Percentiles rank a stretch among this genome's conserved stretches.
Conservation (phyloP, 2,329 filamentous ascomycete genomes). For the Fusarium sp. region DNA sequence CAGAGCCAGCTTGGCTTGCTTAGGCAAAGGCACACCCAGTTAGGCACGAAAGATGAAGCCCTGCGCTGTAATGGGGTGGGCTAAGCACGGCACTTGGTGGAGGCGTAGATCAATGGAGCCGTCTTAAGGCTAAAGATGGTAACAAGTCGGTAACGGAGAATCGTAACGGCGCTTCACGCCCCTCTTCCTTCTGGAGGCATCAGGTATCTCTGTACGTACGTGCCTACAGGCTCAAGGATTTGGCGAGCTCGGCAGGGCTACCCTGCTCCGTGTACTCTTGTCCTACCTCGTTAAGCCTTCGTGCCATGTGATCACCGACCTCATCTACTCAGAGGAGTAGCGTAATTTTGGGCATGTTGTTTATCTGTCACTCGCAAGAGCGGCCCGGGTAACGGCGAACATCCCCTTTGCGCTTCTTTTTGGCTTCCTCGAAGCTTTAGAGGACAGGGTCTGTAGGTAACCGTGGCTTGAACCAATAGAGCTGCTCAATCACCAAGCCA, state of each 20-base stretch:
- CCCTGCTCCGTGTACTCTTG: conserved; percentile 27
- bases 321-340: conserved; percentile 13
- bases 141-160: conserved; percentile 8
- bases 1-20: conserved; percentile 18
- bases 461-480: neutral
- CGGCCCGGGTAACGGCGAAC: conserved; percentile 20
- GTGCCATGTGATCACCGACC: conserved; percentile 30
- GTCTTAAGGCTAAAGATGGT: conserved; percentile 12
- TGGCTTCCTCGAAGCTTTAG: conserved; percentile 29
- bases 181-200: conserved; percentile 17
- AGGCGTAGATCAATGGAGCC: conserved; percentile 43
- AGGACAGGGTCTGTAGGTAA: conserved; percentile 7
- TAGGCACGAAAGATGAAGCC: conserved; percentile 35
- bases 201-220: conserved; percentile 21
- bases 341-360: conserved; percentile 23
- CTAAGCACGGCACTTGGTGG: conserved; percentile 41
- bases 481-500: conserved; percentile 1
- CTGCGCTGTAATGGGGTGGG: conserved; percentile 2
- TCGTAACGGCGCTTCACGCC: conserved; percentile 23
- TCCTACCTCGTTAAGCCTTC: conserved; percentile 30
- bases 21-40: conserved; percentile 37
- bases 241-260: conserved; percentile 26
- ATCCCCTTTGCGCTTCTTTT: conserved; percentile 35
- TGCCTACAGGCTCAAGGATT: conserved; percentile 16
- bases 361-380: conserved; percentile 25